Conservation (phyloP, 495 filamentous ascomycete genomes). For the Aspergillus indologenus region DNA sequence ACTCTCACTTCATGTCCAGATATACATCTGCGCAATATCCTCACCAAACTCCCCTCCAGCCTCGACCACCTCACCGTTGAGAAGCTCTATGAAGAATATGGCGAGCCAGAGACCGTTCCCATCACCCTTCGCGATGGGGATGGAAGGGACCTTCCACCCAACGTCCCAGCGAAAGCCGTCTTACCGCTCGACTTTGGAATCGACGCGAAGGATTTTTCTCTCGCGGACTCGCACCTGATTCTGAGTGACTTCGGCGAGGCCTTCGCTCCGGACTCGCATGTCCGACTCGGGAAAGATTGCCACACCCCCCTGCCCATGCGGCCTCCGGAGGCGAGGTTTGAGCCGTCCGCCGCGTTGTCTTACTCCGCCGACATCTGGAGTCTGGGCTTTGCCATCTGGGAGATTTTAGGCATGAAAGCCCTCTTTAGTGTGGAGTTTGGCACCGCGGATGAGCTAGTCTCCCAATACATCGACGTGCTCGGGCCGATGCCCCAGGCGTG, state of each 20-base stretch:
- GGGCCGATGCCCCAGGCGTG: no score
- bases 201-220: conserved; percentile 24
- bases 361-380: conserved; percentile 40
- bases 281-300: conserved; percentile 30
- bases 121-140: conserved; percentile 20
- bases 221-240: conserved; percentile 25
- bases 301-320: conserved; percentile 27
- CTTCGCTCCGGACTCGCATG: conserved; percentile 21
- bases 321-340: conserved; percentile 34
- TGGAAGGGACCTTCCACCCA: conserved; percentile 16
- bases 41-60: conserved; percentile 30
- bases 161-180: conserved; percentile 27
- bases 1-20: conserved; percentile 21
- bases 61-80: conserved; percentile 28
- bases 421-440: conserved; percentile 31
- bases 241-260: conserved; percentile 38
- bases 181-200: conserved; percentile 31
- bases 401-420: conserved; percentile 36
- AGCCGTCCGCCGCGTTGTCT: conserved; percentile 23
- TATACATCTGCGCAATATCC: conserved; percentile 35
- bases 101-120: conserved; percentile 20
- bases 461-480: conserved; percentile 32
- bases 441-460: conserved; percentile 24
- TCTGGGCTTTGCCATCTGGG: conserved; percentile 33
- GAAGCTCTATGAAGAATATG: conserved; percentile 30